Base-by-base conservation (phyloP, 2,329 filamentous ascomycete species). In the Alternaria metachromatica region DNA sequence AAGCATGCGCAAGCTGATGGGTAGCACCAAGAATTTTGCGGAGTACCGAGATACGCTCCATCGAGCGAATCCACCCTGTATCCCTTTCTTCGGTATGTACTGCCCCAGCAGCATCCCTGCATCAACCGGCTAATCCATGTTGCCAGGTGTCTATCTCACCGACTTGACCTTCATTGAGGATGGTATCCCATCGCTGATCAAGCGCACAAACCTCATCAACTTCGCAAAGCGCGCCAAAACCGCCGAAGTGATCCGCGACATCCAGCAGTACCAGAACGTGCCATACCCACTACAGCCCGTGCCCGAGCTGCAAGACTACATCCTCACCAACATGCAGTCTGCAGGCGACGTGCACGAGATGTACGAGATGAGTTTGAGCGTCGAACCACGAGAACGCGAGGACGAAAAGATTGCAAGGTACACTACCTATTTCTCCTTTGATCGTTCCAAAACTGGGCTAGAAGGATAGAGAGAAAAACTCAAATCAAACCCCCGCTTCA, bases 331-430 rank as follows among this genome's bases (percentile, higher is more conserved):
- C 80, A 97, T 98, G 92, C 92, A 96, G 82, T 91, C 91, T 28
- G 95, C 96, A 5, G 92, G 94, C 56, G 95, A 98, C 80, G 96
- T 99, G 67, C 94, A 98, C 80, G 95, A 98, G 85, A 98, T 98
- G 96, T 99, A 98, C 84, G 94, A 98, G 81, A 94, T 94, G 86
- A 97, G 94, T 83, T 85, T 99, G 82, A 87, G 90, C 76, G 90
- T 99, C 64, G 96, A 99, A 80, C 96, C 96, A 67, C 88, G 96
- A 75, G 96, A 99, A 84, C 88, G 96, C 75, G 96, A 99, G 84
- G 96, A 99, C 78, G 96, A 99, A 84, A 98, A 98, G 87, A 98
- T 99, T 86, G 95, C 97, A 79, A 96, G 96, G 94, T 97, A 90
- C 64, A 70, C 66, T 44, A 56, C 60, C 49, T 67, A 57, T 58